Evolutionary conservation across 352 stramenopile genomes (phyloP).

Genomic region (Peronospora destructor): DNA sequence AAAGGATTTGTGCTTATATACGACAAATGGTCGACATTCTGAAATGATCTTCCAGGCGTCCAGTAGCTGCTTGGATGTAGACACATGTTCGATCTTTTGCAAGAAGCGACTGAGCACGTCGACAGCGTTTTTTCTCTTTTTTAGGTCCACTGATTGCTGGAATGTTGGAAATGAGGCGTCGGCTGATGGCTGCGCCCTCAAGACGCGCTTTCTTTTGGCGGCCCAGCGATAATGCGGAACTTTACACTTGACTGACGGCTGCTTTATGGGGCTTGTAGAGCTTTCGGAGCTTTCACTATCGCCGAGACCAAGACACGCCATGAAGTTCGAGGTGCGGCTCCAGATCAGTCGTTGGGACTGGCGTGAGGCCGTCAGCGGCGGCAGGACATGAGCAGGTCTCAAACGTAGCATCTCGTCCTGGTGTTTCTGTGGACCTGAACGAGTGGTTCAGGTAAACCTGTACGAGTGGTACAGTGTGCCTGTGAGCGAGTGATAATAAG

Average conservation of each 20-base stretch:
- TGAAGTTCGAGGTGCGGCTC: constrained; percentile 27
- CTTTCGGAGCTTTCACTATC: neutral
- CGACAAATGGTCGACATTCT: constrained; percentile 27
- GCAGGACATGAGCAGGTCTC: constrained; percentile 5
- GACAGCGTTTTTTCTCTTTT: constrained; percentile 4
- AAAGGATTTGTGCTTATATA: constrained; percentile 9
- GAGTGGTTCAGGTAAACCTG: neutral
- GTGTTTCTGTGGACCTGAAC: too few relatives aligned
- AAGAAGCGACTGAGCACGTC: constrained; percentile 24
- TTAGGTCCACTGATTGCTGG: constrained; percentile 3
- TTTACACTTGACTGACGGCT: neutral
- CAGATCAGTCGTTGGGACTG: constrained; percentile 31
- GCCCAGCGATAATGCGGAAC: constrained; percentile 6
- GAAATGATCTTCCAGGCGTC: constrained; percentile 26
- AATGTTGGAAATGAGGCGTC: constrained; percentile 5
- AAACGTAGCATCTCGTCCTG: constrained; percentile 22
- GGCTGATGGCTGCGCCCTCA: constrained; percentile 5
- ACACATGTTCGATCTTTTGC: constrained; percentile 13
- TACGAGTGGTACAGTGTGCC: neutral
- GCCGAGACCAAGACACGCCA: constrained; percentile 34
- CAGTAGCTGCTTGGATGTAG: constrained; percentile 15
- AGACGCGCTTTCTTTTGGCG: constrained; percentile 2
- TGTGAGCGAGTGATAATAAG: neutral
- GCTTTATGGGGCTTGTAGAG: neutral
- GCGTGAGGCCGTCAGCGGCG: neutral